Conservation (phyloP, 768 basidiomycete genomes). For the Amanita polypyramis region DNA sequence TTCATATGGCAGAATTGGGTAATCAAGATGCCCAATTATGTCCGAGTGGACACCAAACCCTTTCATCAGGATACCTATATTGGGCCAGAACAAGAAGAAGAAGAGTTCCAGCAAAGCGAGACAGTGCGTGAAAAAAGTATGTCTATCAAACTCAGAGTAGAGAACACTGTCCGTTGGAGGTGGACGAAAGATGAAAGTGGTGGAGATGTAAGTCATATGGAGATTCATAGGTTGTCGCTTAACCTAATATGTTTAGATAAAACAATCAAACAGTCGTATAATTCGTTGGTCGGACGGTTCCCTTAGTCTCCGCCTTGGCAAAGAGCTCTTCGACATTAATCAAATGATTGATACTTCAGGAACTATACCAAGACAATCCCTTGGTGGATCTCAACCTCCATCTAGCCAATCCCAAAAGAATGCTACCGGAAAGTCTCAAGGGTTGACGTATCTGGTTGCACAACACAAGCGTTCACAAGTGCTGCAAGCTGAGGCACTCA, state of each 20-base stretch:
- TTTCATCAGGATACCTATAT: constrained; percentile 83
- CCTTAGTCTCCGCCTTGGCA: constrained; percentile 82
- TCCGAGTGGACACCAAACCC: constrained; percentile 81
- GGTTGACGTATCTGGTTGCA: constrained; percentile 82
- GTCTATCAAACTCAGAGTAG: constrained; percentile 79
- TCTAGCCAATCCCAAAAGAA: constrained; percentile 28
- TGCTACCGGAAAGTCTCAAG: constrained; percentile 42
- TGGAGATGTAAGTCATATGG: constrained; percentile 51
- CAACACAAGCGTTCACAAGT: constrained; percentile 82
- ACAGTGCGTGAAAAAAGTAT: constrained; percentile 69
- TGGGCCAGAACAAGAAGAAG: constrained; percentile 73
- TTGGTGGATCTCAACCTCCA: constrained; percentile 37
- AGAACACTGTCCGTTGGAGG: constrained; percentile 93
- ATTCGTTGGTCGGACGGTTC: constrained; percentile 96
- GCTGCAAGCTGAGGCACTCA: constrained; percentile 74
- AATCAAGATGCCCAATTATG: constrained; percentile 87
- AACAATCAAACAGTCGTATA: constrained; percentile 85
- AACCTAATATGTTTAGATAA: constrained; percentile 37
- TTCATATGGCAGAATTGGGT: constrained; percentile 67
- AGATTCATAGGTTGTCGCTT: constrained; percentile 4
- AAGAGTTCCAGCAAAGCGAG: constrained; percentile 44
- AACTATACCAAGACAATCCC: constrained; percentile 44
- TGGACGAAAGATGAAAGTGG: constrained; percentile 77
- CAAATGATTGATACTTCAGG: constrained; percentile 73
- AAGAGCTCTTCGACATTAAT: constrained; percentile 88